Base-by-base conservation (phyloP, 2,329 filamentous ascomycete genomes). In the Claviceps capensis region DNA sequence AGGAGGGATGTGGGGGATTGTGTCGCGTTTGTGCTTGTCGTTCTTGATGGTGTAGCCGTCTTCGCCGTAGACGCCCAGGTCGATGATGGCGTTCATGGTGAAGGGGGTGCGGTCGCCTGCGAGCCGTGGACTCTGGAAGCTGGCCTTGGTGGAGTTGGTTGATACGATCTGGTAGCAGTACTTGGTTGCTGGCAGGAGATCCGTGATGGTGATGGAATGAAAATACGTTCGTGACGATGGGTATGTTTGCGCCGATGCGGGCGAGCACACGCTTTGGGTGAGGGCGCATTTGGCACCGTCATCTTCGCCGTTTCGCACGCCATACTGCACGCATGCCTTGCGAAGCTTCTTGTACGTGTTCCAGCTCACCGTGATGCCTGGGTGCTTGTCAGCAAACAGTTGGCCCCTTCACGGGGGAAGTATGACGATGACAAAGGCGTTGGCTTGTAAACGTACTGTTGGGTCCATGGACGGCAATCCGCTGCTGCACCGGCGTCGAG, bases 141-240 rank as follows among this genome's bases (percentile, higher is more conserved):
- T 69, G 37, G 72, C 69, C 8, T 76, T 65, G 4, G 60, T 76
- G 0, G 77, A 77, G 63, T 81, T 81, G 30, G 69, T 73, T 2
- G 76, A 79, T 8, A 67, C 68, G 48, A 81, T 79, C 65, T 77
- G 71, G 67, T 82, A 82, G 66, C 77, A 81, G 62, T 82, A 82
- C 0, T 70, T 78, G 1, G 76, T 79, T 0, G 72, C 76, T 0
- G 78, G 71, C 0, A 62, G 63, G 19, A 82, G 62, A 6, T 60
- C 66, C 0, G 66, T 65, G 37, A 81, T 61, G 2, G 66, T 66
- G 1, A 77, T 77, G 0, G 66, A 65, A 55, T 79, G 75, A 38
- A 70, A 71, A 57, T 69, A 78, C 0, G 77, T 81, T 13, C 76
- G 69, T n/a, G 77, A 78, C 1, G 72, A 73, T 1, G 65, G 60